Evolutionary conservation across 73 alveolate genomes (phyloP).

Genomic region (Paramecium caudatum): DNA sequence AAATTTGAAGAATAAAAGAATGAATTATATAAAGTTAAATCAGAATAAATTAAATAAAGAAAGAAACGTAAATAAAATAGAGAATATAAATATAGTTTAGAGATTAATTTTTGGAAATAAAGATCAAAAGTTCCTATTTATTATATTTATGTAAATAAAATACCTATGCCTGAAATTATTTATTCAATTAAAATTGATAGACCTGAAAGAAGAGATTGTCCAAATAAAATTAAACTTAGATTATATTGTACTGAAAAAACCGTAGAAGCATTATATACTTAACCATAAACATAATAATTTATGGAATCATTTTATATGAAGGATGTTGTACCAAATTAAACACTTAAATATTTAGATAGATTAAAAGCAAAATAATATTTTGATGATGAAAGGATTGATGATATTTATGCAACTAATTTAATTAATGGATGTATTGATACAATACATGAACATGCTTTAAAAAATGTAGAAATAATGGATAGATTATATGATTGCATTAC

Average conservation of each 20-base stretch:
- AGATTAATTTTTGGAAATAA: neutral
- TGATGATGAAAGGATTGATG: slow-evolving; percentile 25
- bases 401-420: slow-evolving; percentile 13
- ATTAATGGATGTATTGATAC: neutral
- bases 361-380: neutral
- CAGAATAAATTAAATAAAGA: slow-evolving; percentile 5
- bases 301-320: slow-evolving; percentile 27
- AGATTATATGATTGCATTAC: slow-evolving; percentile 28
- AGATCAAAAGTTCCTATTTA: slow-evolving; percentile 2
- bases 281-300: neutral
- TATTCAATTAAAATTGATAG: slow-evolving; percentile 3
- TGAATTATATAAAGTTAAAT: neutral
- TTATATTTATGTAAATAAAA: neutral
- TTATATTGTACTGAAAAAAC: neutral
- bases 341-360: slow-evolving; percentile 32
- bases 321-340: slow-evolving; percentile 4
- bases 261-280: neutral
- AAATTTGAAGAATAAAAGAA: slow-evolving; percentile 13
- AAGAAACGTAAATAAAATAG: neutral
- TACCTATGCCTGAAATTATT: slow-evolving; percentile 3
- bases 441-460: neutral
- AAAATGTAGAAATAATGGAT: slow-evolving; percentile 19
- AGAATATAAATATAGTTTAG: slow-evolving; percentile 33
- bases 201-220: slow-evolving; percentile 18
- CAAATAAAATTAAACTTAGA: neutral